phyloP scores from a whole-genome alignment of 140 eudicot species.

The Stevia rebaudiana region DNA sequence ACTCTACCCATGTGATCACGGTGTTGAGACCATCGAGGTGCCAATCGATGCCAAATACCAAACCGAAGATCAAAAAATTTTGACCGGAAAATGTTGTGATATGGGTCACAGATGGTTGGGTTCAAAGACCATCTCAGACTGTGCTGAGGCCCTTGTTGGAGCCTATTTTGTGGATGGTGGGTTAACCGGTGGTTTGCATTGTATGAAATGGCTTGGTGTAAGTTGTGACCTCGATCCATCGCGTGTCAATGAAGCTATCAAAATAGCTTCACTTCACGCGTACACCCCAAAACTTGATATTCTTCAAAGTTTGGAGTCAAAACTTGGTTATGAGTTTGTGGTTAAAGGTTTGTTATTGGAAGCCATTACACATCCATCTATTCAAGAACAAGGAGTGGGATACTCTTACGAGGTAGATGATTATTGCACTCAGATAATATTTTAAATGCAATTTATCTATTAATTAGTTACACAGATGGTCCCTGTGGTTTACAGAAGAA shows the following conservation, averaged over 20 bases:
- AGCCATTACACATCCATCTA: constrained; percentile 78
- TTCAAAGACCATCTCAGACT: constrained; percentile 80
- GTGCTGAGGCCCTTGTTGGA: constrained; percentile 91
- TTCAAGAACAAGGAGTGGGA: constrained; percentile 41
- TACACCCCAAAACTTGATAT: constrained; percentile 45
- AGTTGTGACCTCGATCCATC: constrained; percentile 49
- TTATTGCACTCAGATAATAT: not conserved
- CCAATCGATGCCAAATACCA: constrained; percentile 48
- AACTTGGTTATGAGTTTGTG: constrained; percentile 53
- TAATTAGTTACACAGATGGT: no score
- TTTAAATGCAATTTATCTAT: no score
- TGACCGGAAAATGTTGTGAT: constrained; percentile 70
- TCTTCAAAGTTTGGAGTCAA: constrained; percentile 47
- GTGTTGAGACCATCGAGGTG: constrained; percentile 55
- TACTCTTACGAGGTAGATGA: constrained; percentile 61
- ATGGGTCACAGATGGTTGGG: constrained; percentile 88
- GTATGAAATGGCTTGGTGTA: constrained; percentile 83
- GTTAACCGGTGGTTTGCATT: constrained; percentile 49
- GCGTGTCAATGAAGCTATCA: constrained; percentile 51
- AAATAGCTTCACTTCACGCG: constrained; percentile 45
- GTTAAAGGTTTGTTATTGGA: constrained; percentile 74
- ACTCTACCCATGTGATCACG: constrained; percentile 66
- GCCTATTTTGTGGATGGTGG: constrained; percentile 89
- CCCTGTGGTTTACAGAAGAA: no score
- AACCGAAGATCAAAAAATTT: constrained; percentile 37